A percentile compares a stretch with the other conserved stretches of the same genome.
These are phyloP conservation scores for Heritiera littoralis DNA, from an alignment of 345 rosid species.

Conservation along the genomic window DNA sequence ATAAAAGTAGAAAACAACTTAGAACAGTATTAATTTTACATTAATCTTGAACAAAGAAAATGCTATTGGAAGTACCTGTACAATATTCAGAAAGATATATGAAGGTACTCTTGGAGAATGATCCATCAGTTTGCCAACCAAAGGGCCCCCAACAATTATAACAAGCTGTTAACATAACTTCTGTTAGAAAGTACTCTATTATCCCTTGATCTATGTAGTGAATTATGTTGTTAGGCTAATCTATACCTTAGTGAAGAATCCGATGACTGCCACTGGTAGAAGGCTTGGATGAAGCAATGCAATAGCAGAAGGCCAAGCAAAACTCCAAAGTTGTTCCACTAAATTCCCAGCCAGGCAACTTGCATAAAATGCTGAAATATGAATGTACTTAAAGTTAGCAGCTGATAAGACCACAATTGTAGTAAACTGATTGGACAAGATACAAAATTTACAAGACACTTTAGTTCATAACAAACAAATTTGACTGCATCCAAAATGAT, in stretches of 20 bases:
- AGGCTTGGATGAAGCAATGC: conserved; percentile 93
- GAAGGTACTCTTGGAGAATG: conserved; percentile 84
- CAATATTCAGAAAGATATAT: conserved; percentile 59
- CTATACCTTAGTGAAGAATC: conserved; percentile 74
- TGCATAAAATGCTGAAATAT: conserved; percentile 67
- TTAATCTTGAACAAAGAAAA: conserved; percentile 7
- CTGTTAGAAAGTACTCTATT: conserved; percentile 16
- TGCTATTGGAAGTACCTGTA: conserved; percentile 57
- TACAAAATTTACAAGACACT: not conserved
- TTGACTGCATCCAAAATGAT: conserved; percentile 6
- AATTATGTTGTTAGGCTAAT: conserved; percentile 6
- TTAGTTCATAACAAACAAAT: not conserved
- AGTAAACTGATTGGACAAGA: not conserved
- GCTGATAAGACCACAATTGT: not conserved
- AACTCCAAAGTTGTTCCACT: conserved; percentile 93
- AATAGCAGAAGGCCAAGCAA: conserved; percentile 96
- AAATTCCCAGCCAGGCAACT: conserved; percentile 75
- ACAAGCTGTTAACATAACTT: conserved; percentile 45
- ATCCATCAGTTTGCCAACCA: conserved; percentile 91
- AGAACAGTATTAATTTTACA: not conserved
- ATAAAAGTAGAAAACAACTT: conserved; percentile 17
- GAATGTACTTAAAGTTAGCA: conserved; percentile 19
- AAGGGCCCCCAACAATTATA: conserved; percentile 81
- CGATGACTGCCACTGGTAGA: conserved; percentile 89
- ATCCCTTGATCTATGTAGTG: not conserved